phyloP scores from a whole-genome alignment of 495 filamentous ascomycete genomes.

The Cryomyces minteri region DNA sequence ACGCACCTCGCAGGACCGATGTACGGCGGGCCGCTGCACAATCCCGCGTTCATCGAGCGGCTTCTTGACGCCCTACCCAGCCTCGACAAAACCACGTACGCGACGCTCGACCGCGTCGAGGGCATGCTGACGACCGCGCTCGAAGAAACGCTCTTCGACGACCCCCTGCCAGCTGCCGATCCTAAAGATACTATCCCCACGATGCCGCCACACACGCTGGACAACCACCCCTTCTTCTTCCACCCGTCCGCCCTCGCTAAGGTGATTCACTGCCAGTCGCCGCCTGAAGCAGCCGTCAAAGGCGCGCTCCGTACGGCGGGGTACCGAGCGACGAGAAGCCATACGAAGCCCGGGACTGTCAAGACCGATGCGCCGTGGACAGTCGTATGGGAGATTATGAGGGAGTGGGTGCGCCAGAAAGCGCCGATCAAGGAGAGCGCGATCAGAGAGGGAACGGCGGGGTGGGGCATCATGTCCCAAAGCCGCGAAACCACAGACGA shows the following conservation, averaged over 20 bases:
- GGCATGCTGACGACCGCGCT: slow-evolving; percentile 83
- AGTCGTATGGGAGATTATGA: slow-evolving; percentile 84
- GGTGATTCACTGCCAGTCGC: slow-evolving; percentile 56
- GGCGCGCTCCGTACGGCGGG: slow-evolving; percentile 68
- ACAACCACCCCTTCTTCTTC: slow-evolving; percentile 74
- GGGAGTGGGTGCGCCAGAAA: slow-evolving; percentile 71
- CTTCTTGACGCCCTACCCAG: slow-evolving; percentile 50
- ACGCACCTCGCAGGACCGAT: slow-evolving; percentile 78
- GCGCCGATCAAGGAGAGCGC: slow-evolving; percentile 49
- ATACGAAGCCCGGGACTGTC: slow-evolving; percentile 73
- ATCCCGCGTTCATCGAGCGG: slow-evolving; percentile 54
- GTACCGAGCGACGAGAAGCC: slow-evolving; percentile 64
- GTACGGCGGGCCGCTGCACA: slow-evolving; percentile 85
- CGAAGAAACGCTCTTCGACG: slow-evolving; percentile 38
- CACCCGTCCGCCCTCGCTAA: slow-evolving; percentile 51
- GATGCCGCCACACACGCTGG: slow-evolving; percentile 29
- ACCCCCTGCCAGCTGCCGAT: background rate
- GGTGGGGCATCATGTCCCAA: slow-evolving; percentile 39
- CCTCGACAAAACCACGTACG: slow-evolving; percentile 44
- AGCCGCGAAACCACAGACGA: background rate
- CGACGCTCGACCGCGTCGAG: slow-evolving; percentile 60
- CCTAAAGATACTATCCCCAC: slow-evolving; percentile 2
- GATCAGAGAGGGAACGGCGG: slow-evolving; percentile 48
- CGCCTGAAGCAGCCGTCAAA: slow-evolving; percentile 48
- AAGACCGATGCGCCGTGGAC: slow-evolving; percentile 82